phyloP scores from a whole-genome alignment of 306 rosid species.

The Castanea sativa region DNA sequence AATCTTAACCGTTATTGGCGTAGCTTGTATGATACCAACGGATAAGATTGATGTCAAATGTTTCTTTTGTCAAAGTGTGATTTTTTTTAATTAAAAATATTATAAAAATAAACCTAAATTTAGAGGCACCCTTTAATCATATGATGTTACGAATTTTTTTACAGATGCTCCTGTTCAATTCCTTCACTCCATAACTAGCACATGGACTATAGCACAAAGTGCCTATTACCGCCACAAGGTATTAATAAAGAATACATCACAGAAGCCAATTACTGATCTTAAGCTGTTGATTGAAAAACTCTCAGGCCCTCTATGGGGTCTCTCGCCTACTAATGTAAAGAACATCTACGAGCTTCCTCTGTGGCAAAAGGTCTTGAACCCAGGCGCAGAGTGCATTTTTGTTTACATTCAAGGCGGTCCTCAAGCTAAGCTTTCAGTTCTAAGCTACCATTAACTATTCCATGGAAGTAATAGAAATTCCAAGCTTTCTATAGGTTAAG shows the following conservation, averaged over 20 bases:
- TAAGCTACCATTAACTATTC: conserved; percentile 50
- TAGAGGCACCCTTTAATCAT: not conserved
- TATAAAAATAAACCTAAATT: not conserved
- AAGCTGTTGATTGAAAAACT: conserved; percentile 56
- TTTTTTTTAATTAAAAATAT: not conserved
- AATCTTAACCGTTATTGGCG: no score
- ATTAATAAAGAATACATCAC: conserved; percentile 61
- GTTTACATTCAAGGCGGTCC: conserved; percentile 88
- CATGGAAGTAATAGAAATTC: not conserved
- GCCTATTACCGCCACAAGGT: conserved; percentile 74
- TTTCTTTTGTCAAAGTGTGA: not conserved
- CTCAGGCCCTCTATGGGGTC: conserved; percentile 75
- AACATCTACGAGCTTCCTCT: conserved; percentile 62
- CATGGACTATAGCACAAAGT: conserved; percentile 49
- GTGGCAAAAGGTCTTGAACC: conserved; percentile 59
- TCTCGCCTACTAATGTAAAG: conserved; percentile 55
- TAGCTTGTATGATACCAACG: no score
- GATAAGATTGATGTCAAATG: no score
- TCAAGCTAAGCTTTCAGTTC: conserved; percentile 55
- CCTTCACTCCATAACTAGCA: conserved; percentile 61
- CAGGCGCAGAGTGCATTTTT: conserved; percentile 55
- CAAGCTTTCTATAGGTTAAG: not conserved
- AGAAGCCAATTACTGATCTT: conserved; percentile 53
- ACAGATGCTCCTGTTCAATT: conserved; percentile 55
- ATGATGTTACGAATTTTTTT: not conserved